Evolutionary conservation across 148 eudicot genomes (phyloP).

Genomic region (Silene latifolia): DNA sequence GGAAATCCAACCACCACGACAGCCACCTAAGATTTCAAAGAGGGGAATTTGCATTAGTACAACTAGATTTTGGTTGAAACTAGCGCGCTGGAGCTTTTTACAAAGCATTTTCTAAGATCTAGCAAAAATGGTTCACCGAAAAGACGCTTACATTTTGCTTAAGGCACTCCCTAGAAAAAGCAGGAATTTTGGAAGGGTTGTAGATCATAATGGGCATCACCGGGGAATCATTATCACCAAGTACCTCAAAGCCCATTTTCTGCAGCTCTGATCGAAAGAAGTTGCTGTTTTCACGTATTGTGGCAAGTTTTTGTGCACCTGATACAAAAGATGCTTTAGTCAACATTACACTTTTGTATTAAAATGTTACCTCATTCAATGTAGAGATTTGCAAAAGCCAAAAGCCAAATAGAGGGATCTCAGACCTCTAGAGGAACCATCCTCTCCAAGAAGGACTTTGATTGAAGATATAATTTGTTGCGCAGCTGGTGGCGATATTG

Average conservation of each 20-base stretch:
- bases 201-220: conserved; percentile 90
- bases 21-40: conserved; percentile 49
- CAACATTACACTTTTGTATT: neutral
- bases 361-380: neutral
- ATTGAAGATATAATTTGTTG: conserved; percentile 85
- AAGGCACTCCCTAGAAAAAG: conserved; percentile 92
- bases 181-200: conserved; percentile 85
- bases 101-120: neutral
- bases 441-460: conserved; percentile 79
- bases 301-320: conserved; percentile 90
- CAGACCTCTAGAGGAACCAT: conserved; percentile 91
- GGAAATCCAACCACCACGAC: conserved; percentile 92
- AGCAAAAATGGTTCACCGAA: neutral
- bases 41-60: neutral
- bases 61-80: neutral
- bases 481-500: conserved; percentile 96
- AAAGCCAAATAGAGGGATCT: conserved; percentile 6
- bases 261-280: conserved; percentile 84
- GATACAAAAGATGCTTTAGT: neutral
- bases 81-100: neutral
- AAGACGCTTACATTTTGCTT: conserved; percentile 60
- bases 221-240: conserved; percentile 85
- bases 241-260: conserved; percentile 85
- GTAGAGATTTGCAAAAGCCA: neutral
- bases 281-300: conserved; percentile 71